A percentile compares a stretch with the other conserved stretches of the same genome.
These are phyloP conservation scores for Fusarium annulatum DNA, from an alignment of 2,329 filamentous ascomycete genomes.

Conservation along the genomic window DNA sequence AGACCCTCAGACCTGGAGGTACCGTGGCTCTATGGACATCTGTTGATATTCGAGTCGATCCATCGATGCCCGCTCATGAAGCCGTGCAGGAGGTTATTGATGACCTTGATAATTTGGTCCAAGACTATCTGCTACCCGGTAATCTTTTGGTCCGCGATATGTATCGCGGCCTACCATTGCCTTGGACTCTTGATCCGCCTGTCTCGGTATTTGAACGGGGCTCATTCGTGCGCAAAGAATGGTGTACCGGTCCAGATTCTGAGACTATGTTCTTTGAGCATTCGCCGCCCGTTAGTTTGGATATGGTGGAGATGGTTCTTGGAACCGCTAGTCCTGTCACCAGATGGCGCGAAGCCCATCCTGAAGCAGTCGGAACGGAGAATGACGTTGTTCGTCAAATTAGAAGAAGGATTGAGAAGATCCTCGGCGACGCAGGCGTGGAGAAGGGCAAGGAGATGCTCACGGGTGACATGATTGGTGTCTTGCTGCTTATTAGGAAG, in stretches of 20 bases:
- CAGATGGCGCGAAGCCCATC: background rate
- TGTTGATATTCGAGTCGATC: background rate
- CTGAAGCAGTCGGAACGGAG: background rate
- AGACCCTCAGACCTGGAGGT: background rate
- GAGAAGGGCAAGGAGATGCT: background rate
- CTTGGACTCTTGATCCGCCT: background rate
- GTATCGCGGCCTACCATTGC: background rate
- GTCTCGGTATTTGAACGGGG: background rate
- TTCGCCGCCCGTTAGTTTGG: background rate
- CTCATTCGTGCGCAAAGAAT: background rate
- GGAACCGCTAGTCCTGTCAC: constrained; percentile 1
- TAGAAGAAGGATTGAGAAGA: background rate
- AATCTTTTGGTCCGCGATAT: background rate
- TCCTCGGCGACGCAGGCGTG: background rate
- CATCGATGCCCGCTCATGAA: background rate
- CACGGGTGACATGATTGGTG: background rate
- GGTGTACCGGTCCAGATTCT: background rate
- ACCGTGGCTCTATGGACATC: background rate
- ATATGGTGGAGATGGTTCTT: background rate
- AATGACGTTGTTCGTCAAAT: background rate
- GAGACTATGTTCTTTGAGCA: background rate
- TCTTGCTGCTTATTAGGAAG: background rate
- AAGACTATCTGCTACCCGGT: background rate
- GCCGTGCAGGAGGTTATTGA: background rate
- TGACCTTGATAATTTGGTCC: background rate